Evolutionary conservation across 2,329 filamentous ascomycete genomes (phyloP).

Genomic region (Colletotrichum horii): DNA sequence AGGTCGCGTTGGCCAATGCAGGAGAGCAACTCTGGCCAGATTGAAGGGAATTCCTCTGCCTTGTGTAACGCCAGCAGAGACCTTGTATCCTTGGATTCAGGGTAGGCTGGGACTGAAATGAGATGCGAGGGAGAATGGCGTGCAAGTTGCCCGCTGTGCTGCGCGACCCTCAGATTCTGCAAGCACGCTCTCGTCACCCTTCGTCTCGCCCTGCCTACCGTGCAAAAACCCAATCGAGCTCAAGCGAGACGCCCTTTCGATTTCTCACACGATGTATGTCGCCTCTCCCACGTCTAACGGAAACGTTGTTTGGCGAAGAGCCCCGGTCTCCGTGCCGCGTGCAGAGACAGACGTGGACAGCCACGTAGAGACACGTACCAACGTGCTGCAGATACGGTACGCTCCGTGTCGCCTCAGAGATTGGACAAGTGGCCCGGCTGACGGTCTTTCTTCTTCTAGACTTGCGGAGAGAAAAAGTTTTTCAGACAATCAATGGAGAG

Average conservation of each 20-base stretch:
- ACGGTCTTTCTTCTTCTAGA: neutral
- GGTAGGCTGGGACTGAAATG: neutral
- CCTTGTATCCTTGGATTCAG: neutral
- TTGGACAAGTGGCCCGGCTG: neutral
- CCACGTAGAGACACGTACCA: neutral
- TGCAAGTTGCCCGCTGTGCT: neutral
- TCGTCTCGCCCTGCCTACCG: neutral
- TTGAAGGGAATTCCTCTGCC: neutral
- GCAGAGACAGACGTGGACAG: neutral
- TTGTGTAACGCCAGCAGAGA: neutral
- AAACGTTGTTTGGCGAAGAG: neutral
- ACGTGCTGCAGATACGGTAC: neutral
- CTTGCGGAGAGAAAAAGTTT: neutral
- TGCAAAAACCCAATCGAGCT: neutral
- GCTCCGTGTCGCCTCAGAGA: neutral
- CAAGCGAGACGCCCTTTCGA: neutral
- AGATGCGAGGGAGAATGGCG: neutral
- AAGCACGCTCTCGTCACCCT: neutral
- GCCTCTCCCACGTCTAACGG: neutral
- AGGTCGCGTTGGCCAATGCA: neutral
- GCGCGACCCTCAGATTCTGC: neutral
- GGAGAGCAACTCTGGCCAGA: neutral
- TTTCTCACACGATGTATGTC: neutral
- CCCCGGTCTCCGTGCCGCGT: neutral
- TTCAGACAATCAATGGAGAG: neutral